Evolutionary conservation across 1,139 yeast genomes (phyloP).

Genomic region (Nakaseomyces kungkrabaensis): DNA sequence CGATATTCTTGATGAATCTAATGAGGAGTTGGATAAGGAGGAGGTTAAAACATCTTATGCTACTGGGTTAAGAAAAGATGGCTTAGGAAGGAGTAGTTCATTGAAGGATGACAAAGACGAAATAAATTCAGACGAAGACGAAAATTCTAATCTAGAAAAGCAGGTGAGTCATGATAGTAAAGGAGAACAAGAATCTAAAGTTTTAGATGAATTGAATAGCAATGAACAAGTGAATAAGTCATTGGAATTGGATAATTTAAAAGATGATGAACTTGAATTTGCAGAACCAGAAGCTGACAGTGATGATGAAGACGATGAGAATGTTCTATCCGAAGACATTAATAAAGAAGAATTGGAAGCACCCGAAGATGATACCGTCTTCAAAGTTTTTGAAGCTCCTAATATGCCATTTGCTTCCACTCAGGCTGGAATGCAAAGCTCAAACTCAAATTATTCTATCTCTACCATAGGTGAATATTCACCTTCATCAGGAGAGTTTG

Average conservation of each 20-base stretch:
- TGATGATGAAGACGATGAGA: neutral
- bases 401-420: slow-evolving; percentile 18
- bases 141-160: neutral
- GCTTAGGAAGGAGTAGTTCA: neutral
- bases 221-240: neutral
- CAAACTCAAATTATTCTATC: slow-evolving; percentile 25
- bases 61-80: neutral
- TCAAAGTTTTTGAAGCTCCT: slow-evolving; percentile 27
- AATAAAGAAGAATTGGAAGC: too few relatives aligned
- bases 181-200: too few relatives aligned
- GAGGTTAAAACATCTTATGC: neutral
- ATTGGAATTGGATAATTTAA: neutral
- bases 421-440: slow-evolving; percentile 15
- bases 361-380: slow-evolving; percentile 15
- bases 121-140: neutral
- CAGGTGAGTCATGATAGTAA: neutral
- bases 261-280: neutral
- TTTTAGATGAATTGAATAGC: too few relatives aligned
- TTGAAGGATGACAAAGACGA: neutral
- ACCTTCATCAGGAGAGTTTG: slow-evolving; percentile 35
- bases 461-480: slow-evolving; percentile 36
- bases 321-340: too few relatives aligned
- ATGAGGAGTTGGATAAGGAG: neutral
- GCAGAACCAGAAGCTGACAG: neutral
- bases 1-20: neutral